Percentiles rank a stretch among this genome's conserved stretches.
phyloP scores from a whole-genome alignment of 2,329 filamentous ascomycete genomes.

The Ceratocystis lukuohia region DNA sequence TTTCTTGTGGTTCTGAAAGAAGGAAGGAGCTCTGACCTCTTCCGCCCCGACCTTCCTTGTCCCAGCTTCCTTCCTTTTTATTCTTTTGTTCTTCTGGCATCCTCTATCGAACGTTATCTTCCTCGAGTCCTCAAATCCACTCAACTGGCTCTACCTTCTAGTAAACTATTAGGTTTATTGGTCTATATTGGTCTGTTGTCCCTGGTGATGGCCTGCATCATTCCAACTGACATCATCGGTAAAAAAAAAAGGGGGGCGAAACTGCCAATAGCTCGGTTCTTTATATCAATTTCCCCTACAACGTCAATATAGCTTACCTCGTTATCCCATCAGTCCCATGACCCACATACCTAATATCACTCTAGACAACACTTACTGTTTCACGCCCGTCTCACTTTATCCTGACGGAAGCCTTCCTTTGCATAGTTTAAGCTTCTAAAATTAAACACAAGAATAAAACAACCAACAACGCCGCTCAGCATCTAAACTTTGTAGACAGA shows the following conservation, averaged over 20 bases:
- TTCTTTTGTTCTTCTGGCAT: background rate
- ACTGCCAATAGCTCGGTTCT: background rate
- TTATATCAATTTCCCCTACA: background rate
- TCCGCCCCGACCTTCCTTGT: background rate
- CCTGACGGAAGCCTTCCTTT: background rate
- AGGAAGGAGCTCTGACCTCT: conserved; percentile 1
- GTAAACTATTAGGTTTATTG: background rate
- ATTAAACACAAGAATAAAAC: background rate
- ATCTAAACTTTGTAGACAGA: background rate
- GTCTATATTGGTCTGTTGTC: background rate
- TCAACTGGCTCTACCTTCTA: background rate
- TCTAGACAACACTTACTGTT: conserved; percentile 8
- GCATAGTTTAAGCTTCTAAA: background rate
- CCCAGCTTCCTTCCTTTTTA: background rate
- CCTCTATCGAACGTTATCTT: background rate
- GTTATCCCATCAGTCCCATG: too few species aligned
- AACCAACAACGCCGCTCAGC: background rate
- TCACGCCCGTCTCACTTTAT: conserved; percentile 12
- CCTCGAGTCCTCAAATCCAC: background rate
- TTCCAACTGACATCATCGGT: background rate
- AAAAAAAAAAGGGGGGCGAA: background rate
- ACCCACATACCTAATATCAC: too few species aligned
- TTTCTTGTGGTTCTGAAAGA: background rate
- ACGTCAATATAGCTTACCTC: too few species aligned
- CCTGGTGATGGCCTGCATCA: background rate